These are phyloP conservation scores for Bocquillonia castaneifolia DNA, from an alignment of 441 rosid genomes.

Conservation along the genomic window DNA sequence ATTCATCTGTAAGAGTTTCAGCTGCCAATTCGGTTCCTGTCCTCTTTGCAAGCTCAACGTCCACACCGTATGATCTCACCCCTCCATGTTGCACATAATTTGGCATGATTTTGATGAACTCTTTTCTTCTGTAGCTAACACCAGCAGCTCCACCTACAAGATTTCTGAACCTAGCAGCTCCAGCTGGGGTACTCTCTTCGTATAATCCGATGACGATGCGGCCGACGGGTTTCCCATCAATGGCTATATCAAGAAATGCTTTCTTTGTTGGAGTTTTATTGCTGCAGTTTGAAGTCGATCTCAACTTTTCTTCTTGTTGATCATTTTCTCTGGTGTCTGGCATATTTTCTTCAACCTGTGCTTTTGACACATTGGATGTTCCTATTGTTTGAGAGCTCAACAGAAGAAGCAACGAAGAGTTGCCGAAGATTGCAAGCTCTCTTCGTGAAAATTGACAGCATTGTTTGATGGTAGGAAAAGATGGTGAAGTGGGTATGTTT, in stretches of 20 bases:
- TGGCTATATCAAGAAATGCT: conserved; percentile 71
- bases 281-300: conserved; percentile 21
- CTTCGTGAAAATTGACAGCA: conserved; percentile 54
- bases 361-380: conserved; percentile 37
- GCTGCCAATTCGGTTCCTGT: conserved; percentile 41
- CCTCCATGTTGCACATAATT: conserved; percentile 82
- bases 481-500: conserved; percentile 23
- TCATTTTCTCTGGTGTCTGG: conserved; percentile 11
- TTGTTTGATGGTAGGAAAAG: conserved; percentile 27
- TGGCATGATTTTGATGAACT: conserved; percentile 73
- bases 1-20: conserved; percentile 48
- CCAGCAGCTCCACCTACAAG: conserved; percentile 81
- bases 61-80: conserved; percentile 76
- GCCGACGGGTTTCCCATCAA: conserved; percentile 65
- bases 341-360: conserved; percentile 46
- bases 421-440: conserved; percentile 38
- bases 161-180: conserved; percentile 55
- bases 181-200: conserved; percentile 53
- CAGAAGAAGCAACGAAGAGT: conserved; percentile 61
- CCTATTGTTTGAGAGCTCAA: conserved; percentile 37
- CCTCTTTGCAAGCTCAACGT: conserved; percentile 58
- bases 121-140: conserved; percentile 79
- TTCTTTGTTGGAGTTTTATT: conserved; percentile 34
- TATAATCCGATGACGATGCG: conserved; percentile 63
- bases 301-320: conserved; percentile 25